Evolutionary conservation across 495 filamentous ascomycete species (phyloP), one percentile per base, ranked within the genome.

Genomic region (Gamarada debralockiae): DNA sequence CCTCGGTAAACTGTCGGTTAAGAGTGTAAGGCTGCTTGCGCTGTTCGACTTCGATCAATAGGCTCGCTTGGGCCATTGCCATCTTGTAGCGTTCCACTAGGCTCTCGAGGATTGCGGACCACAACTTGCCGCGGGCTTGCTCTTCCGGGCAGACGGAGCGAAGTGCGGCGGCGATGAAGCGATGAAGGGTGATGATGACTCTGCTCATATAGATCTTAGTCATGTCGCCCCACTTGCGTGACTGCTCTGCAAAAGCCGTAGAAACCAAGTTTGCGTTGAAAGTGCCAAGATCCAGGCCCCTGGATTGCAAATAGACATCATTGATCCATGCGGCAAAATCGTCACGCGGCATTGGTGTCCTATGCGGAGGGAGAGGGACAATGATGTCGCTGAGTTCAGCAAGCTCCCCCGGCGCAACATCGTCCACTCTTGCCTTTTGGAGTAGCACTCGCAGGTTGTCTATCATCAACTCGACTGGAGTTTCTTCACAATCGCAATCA

Each of bases 231-330:
- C 61, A 64, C 12, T 58, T 56, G 15, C 47, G 37, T 39, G 61
- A 59, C 34, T 62, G 59, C 43, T 62, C 59, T 46, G 38, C 33
- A 43, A 56, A 56, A 2, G 43, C 25, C 13, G 42, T 53, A 37
- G 59, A 1, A 24, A 62, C 18, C 52, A 70, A 20, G 41, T 47
- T 0, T 31, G 53, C 15, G 42, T 53, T 61, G 49, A 64, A 57
- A 8, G 58, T 59, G 13, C 61, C 58, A 4, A 70, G 52, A 0
- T 66, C 67, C 34, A 67, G 43, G 12, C 62, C 67, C 14, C 64
- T 59, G 17, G 57, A 65, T 18, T 46, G 5, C 0, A 33, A 18
- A 36, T 67, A 65, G 10, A 63, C 27, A 3, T 49, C 24, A 0
- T 37, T 52, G 27, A 71, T 54, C 56, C 56, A 59, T 45, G 13